These are phyloP conservation scores for Pseudogymnoascus sp. DNA, from an alignment of 2,329 filamentous ascomycete genomes.

Conservation along the genomic window DNA sequence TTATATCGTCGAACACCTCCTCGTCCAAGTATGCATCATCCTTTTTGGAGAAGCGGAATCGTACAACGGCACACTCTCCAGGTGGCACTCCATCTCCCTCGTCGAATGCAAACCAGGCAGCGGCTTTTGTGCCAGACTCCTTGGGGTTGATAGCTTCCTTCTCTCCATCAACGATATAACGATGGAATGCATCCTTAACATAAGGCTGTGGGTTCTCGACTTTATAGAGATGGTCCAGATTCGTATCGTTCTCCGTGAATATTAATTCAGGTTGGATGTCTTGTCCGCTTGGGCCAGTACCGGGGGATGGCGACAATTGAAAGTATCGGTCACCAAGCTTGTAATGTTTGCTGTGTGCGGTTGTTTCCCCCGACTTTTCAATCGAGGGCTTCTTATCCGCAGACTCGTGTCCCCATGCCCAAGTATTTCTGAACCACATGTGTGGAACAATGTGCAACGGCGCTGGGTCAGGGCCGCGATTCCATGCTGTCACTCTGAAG, in stretches of 20 bases:
- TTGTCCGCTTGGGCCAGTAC: constrained; percentile 66
- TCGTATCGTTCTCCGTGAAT: constrained; percentile 95
- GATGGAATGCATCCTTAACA: constrained; percentile 93
- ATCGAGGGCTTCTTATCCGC: constrained; percentile 75
- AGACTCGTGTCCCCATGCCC: constrained; percentile 82
- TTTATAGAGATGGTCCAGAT: constrained; percentile 68
- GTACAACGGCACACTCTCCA: constrained; percentile 89
- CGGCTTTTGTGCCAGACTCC: constrained; percentile 75
- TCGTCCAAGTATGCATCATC: constrained; percentile 78
- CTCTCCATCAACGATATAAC: constrained; percentile 74
- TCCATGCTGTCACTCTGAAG: constrained; percentile 94
- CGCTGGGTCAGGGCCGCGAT: constrained; percentile 81
- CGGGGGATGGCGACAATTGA: constrained; percentile 81
- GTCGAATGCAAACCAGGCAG: constrained; percentile 87
- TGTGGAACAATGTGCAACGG: constrained; percentile 91
- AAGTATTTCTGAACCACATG: constrained; percentile 95
- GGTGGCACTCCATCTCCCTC: constrained; percentile 80
- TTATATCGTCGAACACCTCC: constrained; percentile 82
- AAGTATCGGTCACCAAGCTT: constrained; percentile 77
- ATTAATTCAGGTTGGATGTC: constrained; percentile 80
- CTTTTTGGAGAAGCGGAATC: constrained; percentile 77
- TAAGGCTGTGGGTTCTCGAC: constrained; percentile 73
- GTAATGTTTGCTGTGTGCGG: constrained; percentile 69
- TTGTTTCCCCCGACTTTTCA: constrained; percentile 54
- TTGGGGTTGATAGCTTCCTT: constrained; percentile 75